Conservation (phyloP, 768 basidiomycete species). For the Agrocybe praecox region DNA sequence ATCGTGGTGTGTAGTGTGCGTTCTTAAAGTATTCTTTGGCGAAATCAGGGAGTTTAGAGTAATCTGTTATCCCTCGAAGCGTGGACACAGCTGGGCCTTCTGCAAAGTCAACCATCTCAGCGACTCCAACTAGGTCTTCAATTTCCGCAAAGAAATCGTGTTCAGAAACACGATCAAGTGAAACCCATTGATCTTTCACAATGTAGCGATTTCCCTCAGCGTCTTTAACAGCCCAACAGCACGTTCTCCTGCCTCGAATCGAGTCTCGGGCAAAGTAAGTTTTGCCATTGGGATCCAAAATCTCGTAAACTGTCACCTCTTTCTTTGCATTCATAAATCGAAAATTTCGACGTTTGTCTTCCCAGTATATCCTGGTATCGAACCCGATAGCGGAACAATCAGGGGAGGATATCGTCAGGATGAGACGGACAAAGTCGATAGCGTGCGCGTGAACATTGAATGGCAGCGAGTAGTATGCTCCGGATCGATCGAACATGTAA, state of each 20-base stretch:
- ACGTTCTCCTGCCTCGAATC: slow-evolving; percentile 22
- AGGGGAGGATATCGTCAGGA: slow-evolving; percentile 18
- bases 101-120: slow-evolving; percentile 11
- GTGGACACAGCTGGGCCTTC: not conserved
- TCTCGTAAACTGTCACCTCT: not conserved
- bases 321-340: not conserved
- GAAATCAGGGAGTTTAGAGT: slow-evolving; percentile 3
- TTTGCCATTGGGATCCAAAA: not conserved
- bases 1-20: not conserved
- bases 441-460: slow-evolving; percentile 19
- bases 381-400: slow-evolving; percentile 20
- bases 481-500: slow-evolving; percentile 22
- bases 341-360: slow-evolving; percentile 3
- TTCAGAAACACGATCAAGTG: slow-evolving; percentile 7
- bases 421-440: slow-evolving; percentile 17
- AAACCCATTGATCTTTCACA: slow-evolving; percentile 25
- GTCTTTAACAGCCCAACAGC: slow-evolving; percentile 17
- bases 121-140: slow-evolving; percentile 15
- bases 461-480: slow-evolving; percentile 5
- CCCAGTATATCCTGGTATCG: slow-evolving; percentile 23
- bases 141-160: slow-evolving; percentile 9
- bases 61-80: not conserved
- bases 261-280: slow-evolving; percentile 14
- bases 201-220: not conserved
- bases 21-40: not conserved